Evolutionary conservation across 495 filamentous ascomycete genomes (phyloP), one percentile per base, ranked within the genome.

Genomic region (Cenococcum geophilum): DNA sequence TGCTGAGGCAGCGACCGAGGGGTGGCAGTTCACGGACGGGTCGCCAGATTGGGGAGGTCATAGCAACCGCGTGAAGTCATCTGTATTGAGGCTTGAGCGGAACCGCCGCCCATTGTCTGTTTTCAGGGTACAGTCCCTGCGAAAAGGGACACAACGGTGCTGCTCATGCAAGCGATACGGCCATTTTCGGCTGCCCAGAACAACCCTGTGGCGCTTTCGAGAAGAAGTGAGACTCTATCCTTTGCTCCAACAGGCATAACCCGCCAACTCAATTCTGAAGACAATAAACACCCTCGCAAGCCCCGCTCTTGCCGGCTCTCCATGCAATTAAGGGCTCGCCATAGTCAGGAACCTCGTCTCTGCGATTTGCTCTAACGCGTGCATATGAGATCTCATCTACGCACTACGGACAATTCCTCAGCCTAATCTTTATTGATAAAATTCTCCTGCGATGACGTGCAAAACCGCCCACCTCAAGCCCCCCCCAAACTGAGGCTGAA

Each of bases 381-480:
- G 25, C 20, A 32, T 23, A 32, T 27, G 49, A 52, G 49, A 52
- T 52, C 49, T 18, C 18, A 52, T 52, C 49, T 52, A 27, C 48
- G 49, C 21, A 23, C 49, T 52, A 52, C 49, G 49, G 49, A 52
- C 49, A 52, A 23, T 52, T 52, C 49, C 25, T 27, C 49, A 23
- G 49, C 18, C 16, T 6, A 23, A 52, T 22, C 20, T 12, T 23
- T 52, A 14, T 14, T 23, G 25, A n/a, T 27, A 58, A 59, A 54
- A 58, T 20, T 59, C 61, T 64, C 61, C 55, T 59, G 45, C 21
- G 35, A 64, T 64, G 55, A 59, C 61, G 61, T 49, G 61, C 61
- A n/a, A 34, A 8, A 1, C 35, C 42, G 11, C 22, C 54, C 54
- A 63, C 51, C 53, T 40, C 53, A 23, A 3, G 2, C 21, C 32